A percentile compares a stretch with the other conserved stretches of the same genome.
Evolutionary conservation across 2,329 filamentous ascomycete genomes (phyloP).

Genomic region (Verticillium tricorpus): DNA sequence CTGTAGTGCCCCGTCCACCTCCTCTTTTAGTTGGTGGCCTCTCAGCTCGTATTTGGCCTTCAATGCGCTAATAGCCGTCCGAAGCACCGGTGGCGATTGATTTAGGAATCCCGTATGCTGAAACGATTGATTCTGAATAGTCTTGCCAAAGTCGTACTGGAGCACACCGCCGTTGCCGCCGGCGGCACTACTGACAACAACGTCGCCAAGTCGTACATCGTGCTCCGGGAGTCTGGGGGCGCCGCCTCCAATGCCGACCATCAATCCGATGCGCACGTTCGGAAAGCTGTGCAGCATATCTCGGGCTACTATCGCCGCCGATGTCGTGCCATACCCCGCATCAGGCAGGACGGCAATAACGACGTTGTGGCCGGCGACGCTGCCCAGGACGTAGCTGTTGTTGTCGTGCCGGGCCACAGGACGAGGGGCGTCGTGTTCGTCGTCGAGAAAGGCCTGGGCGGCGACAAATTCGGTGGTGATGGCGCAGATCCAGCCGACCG

Average conservation of each 20-base stretch:
- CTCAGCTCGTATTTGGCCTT: slow-evolving; percentile 4
- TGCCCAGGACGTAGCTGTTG: slow-evolving; percentile 14
- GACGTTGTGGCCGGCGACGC: slow-evolving; percentile 13
- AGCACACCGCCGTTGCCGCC: slow-evolving; percentile 14
- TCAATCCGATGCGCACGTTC: slow-evolving; percentile 21
- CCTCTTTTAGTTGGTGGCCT: slow-evolving; percentile 11
- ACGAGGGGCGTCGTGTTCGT: slow-evolving; percentile 20
- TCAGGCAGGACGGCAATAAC: slow-evolving; percentile 15
- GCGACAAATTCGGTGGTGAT: slow-evolving; percentile 27
- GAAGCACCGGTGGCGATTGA: slow-evolving; percentile 12
- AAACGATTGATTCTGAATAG: slow-evolving; percentile 10
- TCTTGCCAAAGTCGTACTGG: slow-evolving; percentile 21
- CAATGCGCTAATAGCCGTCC: slow-evolving; percentile 8
- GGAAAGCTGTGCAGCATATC: slow-evolving; percentile 24
- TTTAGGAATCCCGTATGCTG: slow-evolving; percentile 10
- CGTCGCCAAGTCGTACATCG: slow-evolving; percentile 25
- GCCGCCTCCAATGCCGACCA: slow-evolving; percentile 31
- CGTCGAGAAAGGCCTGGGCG: slow-evolving; percentile 23
- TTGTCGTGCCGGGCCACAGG: slow-evolving; percentile 8
- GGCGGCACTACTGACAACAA: slow-evolving; percentile 6
- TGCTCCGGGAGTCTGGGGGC: slow-evolving; percentile 22
- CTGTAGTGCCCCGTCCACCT: slow-evolving; percentile 3
- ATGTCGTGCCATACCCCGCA: slow-evolving; percentile 11
- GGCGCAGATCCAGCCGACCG: slow-evolving; percentile 13
- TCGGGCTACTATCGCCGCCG: slow-evolving; percentile 14